These are phyloP conservation scores for Aphanomyces invadans DNA, from an alignment of 352 stramenopile species.

Conservation along the genomic window DNA sequence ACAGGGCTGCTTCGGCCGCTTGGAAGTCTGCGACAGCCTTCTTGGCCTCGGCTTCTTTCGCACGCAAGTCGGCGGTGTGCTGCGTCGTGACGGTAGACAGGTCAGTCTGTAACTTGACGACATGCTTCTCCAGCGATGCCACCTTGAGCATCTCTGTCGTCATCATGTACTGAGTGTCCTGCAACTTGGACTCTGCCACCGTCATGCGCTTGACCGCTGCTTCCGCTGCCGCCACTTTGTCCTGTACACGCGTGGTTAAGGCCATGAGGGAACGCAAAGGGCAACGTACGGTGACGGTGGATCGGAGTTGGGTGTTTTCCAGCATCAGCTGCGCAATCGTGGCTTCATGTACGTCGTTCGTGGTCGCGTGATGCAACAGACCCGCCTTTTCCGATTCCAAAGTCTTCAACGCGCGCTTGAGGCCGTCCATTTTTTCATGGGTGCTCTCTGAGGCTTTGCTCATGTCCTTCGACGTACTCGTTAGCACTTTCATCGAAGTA, in stretches of 20 bases:
- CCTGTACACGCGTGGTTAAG: not conserved
- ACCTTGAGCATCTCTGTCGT: slow-evolving; percentile 5
- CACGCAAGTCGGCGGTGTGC: not conserved
- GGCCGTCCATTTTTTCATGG: not conserved
- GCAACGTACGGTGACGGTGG: not conserved
- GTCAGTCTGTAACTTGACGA: not conserved
- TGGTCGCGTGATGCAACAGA: not conserved
- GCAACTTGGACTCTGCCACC: slow-evolving; percentile 4
- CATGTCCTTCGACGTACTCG: not conserved
- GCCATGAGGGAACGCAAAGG: not conserved
- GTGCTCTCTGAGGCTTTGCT: not conserved
- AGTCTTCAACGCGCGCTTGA: not conserved
- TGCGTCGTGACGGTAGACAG: not conserved
- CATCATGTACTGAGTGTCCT: slow-evolving; percentile 16
- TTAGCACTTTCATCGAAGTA: too few relatives aligned
- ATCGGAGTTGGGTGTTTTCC: not conserved
- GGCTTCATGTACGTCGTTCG: not conserved
- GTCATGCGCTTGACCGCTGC: not conserved
- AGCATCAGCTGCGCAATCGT: not conserved
- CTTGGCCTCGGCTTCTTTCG: slow-evolving; percentile 5
- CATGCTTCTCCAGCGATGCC: slow-evolving; percentile 1
- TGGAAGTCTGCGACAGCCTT: not conserved
- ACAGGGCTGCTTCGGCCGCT: slow-evolving; percentile 2
- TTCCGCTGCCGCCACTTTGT: not conserved
- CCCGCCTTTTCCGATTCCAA: slow-evolving; percentile 3